Evolutionary conservation across 257 asterid species (phyloP), one percentile per base, ranked within the genome.

Genomic region (Nicotiana obtusifolia): DNA sequence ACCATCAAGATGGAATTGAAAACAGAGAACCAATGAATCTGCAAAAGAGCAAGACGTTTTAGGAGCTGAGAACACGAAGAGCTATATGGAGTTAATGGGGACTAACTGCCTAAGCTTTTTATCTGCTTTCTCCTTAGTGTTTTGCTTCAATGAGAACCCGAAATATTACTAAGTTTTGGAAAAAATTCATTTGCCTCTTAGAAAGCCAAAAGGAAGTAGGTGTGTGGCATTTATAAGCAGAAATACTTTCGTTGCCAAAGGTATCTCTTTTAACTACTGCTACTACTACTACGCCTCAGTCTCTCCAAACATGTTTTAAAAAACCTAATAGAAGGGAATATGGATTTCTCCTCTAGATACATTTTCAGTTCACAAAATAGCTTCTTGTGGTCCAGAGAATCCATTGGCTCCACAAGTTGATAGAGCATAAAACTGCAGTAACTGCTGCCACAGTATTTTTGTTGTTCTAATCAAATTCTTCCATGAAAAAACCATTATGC

Each of bases 1-100:
- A 91, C 96, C 97, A 93, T 90, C 93, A 93, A 90, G 89, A 93
- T 89, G 28, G 97, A 90, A 88, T 93, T 91, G 49, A 90, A 84
- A 82, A 93, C 88, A 22, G 94, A 93, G 84, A 91, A 93, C 97
- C 97, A 91, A 89, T 93, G 97, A 67, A 90, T 88, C 97, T 93
- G 97, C 88, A 77, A 75, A 86, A 77, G 37, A 41, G 6, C 26
- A 47, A 14, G 24, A 26, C 4, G 4, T 73, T 69, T 13, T 47
- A 47, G 78, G 59, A 22, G 60, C 7, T 7, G 60, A 33, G 78
- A 62, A 76, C 26, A 31, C 31, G 64, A 62, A 76, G 5, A 73
- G 11, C 24, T 62, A 37, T 4, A 19, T 15, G 68, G 35, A 62
- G 67, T 22, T 24, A 24, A 61, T 11, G 35, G 67, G 67, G 68